Percentiles rank a stretch among this genome's conserved stretches.
These are phyloP conservation scores for Westerdykella ornata DNA, from an alignment of 2,329 filamentous ascomycete genomes.

Conservation along the genomic window DNA sequence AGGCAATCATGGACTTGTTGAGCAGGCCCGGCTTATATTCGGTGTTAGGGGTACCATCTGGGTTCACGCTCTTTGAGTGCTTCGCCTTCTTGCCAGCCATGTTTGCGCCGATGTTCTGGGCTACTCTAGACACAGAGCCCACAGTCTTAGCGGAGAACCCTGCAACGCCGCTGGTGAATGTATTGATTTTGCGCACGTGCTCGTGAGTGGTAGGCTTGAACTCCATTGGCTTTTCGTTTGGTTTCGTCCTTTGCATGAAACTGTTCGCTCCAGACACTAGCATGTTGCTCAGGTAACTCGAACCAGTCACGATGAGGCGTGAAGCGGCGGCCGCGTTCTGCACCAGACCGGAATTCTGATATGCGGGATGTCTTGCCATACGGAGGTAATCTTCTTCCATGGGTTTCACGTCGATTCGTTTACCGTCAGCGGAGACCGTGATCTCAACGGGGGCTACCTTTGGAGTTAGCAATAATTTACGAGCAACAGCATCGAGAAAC, in stretches of 20 bases:
- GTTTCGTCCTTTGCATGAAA: constrained; percentile 75
- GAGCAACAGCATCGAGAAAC: constrained; percentile 15
- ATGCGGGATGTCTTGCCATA: constrained; percentile 80
- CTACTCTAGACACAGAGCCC: constrained; percentile 71
- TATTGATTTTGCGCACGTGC: constrained; percentile 81
- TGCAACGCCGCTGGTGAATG: constrained; percentile 72
- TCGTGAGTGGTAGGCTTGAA: constrained; percentile 81
- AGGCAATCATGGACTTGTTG: constrained; percentile 95
- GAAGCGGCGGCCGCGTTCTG: constrained; percentile 83
- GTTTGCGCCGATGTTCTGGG: constrained; percentile 81
- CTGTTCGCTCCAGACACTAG: constrained; percentile 70
- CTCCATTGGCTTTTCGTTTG: constrained; percentile 71
- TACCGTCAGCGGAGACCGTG: constrained; percentile 61
- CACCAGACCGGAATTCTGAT: constrained; percentile 78
- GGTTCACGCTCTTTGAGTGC: constrained; percentile 57
- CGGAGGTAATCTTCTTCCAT: constrained; percentile 65
- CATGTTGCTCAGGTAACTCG: constrained; percentile 68
- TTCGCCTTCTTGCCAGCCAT: constrained; percentile 58
- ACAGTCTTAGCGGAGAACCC: constrained; percentile 79
- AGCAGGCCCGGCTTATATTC: constrained; percentile 83
- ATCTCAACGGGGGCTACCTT: constrained; percentile 69
- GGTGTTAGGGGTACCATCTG: constrained; percentile 57
- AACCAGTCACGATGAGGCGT: constrained; percentile 83
- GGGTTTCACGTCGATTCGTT: constrained; percentile 62
- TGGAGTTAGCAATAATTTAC: constrained; percentile 18